Base-by-base conservation (phyloP, 2,329 filamentous ascomycete species). In the Ophiocordyceps camponoti-floridani region DNA sequence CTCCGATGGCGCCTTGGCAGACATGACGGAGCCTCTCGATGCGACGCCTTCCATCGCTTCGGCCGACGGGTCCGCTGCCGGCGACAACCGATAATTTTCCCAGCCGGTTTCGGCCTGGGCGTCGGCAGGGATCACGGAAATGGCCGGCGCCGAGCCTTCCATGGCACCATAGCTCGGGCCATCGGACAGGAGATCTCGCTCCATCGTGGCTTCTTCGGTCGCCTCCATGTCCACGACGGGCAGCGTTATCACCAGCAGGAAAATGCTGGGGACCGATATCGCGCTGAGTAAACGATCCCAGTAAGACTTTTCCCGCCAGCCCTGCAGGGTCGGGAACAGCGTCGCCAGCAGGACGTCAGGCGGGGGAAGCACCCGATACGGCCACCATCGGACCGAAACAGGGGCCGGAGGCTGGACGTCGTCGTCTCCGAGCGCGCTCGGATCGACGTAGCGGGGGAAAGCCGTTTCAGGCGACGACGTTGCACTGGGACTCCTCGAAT, bases 191-290 rank as follows among this genome's bases (percentile, higher is more conserved):
- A 47, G 53, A 5, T 54, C 56, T 4, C 53, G 48, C 8, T 52
- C n/a, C 6, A 54, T 56, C 19, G 44, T 46, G 14, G 54, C 53
- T 6, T 56, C 56, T 4, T 77, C 72, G 8, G 72, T 68, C 18
- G 75, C 70, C 40, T 75, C 72, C 1, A 75, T 74, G 54, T 96
- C 89, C 6, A 94, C 84, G 1, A 98, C 87, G 0, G 93, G 91
- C 4, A 98, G 62, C 0, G 91, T 98, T 42, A 91, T 77, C 1
- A 89, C 89, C 4, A 98, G 69, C 2, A 96, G 64, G 49, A 98
- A 84, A 35, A 98, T 86, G 53, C 83, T 93, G 1, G 88, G 84
- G n/a, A 86, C 80, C 8, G 88, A 88, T 35, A 93, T 71, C 11
- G 91, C 54, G 40, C 86, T 89, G 42, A 95, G 65, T 41, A 87